Base-by-base conservation (phyloP, 768 basidiomycete genomes). In the Rubroboletus pulcherrimus region DNA sequence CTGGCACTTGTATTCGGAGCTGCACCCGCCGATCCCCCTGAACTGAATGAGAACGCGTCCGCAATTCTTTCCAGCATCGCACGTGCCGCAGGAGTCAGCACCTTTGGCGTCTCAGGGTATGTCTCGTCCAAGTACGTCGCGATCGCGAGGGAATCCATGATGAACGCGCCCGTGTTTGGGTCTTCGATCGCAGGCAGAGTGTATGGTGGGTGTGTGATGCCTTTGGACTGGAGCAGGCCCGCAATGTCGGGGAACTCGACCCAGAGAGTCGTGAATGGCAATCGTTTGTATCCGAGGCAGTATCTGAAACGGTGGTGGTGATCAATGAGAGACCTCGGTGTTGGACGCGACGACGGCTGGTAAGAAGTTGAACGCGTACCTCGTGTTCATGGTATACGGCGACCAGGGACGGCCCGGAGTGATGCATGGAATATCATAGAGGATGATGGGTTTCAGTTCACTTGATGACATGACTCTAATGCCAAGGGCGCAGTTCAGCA, bases 171-270 rank as follows among this genome's bases (percentile, higher is more conserved):
- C 9, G 78, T 81, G 34, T 64, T 64, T 0, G 75, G 73, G 60
- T 84, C 81, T 58, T 76, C 63, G 51, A 85, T 80, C 30, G 76
- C 71, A 0, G 84, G 83, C 0, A 81, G 67, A 11, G 78, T 81
- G 65, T 81, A 59, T 14, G 66, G 53, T 8, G 54, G 45, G 6
- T 49, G 7, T 52, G 45, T 70, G 70, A 63, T 66, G 66, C 44
- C 55, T 44, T 65, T 67, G 40, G 66, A 66, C 26, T 57, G 58
- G 46, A 70, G 48, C 66, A 60, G 0, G 49, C 29, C 49, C 67
- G 49, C 74, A 49, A 85, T 78, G 50, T 84, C 79, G 4, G 77
- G 77, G 72, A 80, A 17, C 60, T 62, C 10, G 74, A 62, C 21
- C 61, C 61, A 63, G 43, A 61, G 48, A 4, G 63, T 57, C 24